Evolutionary conservation across 2,329 filamentous ascomycete species (phyloP).

Genomic region (Venturia asperata): DNA sequence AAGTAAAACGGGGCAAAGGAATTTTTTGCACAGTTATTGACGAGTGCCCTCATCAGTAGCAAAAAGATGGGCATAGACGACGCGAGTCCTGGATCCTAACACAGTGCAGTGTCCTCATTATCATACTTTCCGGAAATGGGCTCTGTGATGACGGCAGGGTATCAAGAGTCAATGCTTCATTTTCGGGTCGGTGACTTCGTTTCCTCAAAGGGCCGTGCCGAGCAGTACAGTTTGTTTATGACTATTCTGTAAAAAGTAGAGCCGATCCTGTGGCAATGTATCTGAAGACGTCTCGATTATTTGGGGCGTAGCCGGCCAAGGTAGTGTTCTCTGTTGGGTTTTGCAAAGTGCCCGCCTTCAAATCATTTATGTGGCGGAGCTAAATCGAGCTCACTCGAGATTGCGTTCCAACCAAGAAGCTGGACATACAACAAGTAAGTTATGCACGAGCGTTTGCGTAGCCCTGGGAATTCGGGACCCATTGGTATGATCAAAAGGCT

Average conservation of each 20-base stretch:
- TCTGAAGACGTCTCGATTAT: background rate
- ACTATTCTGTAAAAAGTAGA: background rate
- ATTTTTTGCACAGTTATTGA: background rate
- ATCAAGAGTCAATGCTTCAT: background rate
- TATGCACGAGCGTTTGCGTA: background rate
- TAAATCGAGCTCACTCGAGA: background rate
- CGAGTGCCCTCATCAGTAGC: background rate
- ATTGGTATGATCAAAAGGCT: background rate
- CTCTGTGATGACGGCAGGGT: background rate
- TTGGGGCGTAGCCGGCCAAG: too few species aligned
- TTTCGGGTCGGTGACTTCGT: background rate
- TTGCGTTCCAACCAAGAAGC: background rate
- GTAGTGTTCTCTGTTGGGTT: background rate
- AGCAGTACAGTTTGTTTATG: background rate
- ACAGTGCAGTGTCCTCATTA: background rate
- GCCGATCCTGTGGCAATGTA: background rate
- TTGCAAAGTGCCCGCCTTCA: background rate
- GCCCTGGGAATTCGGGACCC: background rate
- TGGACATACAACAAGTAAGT: background rate
- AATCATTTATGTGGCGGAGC: background rate
- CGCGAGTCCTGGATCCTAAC: background rate
- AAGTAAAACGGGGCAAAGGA: slow-evolving; percentile 6
- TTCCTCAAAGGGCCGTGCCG: background rate
- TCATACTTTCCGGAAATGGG: background rate
- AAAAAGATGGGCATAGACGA: background rate